Conservation (phyloP, 2,329 filamentous ascomycete genomes). For the Trichoderma sp. region DNA sequence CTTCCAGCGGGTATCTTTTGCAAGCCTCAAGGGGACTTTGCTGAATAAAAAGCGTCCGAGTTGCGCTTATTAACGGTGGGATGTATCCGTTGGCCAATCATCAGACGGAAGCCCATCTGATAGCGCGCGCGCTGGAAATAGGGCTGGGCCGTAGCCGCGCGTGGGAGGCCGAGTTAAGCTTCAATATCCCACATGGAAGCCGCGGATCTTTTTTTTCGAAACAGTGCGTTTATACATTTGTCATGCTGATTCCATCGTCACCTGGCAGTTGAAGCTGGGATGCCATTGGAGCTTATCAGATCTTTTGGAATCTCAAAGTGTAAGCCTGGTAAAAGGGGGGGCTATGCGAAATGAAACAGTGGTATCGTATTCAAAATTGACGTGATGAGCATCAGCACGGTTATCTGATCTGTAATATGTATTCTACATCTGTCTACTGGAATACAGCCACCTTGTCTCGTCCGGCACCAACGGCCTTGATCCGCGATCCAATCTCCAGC, state of each 20-base stretch:
- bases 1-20: not conserved
- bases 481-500: conserved; percentile 55
- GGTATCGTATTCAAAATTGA: no score
- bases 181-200: conserved; percentile 4
- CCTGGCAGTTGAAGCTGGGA: not conserved
- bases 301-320: not conserved
- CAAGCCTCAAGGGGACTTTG: not conserved
- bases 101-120: not conserved
- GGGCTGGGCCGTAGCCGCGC: conserved; percentile 33
- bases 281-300: not conserved
- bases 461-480: conserved; percentile 50
- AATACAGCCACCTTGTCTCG: conserved; percentile 36
- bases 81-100: not conserved
- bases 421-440: conserved; percentile 11
- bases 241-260: not conserved
- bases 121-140: not conserved
- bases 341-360: not conserved
- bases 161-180: conserved; percentile 19
- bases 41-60: not conserved
- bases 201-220: not conserved
- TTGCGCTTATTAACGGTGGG: not conserved
- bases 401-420: not conserved
- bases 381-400: no score
- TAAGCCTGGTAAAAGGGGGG: not conserved
- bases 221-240: not conserved